A percentile compares a stretch with the other conserved stretches of the same genome.
Evolutionary conservation across 2,329 filamentous ascomycete species (phyloP).

Genomic region (Colletotrichum somersetense): DNA sequence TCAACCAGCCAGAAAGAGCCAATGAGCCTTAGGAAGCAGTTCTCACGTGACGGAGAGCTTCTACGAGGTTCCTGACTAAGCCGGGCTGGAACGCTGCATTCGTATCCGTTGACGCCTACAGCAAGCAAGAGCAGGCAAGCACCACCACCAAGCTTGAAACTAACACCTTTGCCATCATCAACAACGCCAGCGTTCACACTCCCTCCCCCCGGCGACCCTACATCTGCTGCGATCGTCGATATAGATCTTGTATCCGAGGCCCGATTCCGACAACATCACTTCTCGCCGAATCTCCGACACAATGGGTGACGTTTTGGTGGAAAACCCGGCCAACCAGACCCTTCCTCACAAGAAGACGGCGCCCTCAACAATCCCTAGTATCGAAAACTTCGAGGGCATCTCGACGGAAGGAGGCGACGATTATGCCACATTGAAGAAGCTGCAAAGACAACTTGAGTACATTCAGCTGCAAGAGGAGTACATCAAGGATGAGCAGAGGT

Average conservation of each 20-base stretch:
- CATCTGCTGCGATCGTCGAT: neutral
- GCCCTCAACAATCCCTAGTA: conserved; percentile 85
- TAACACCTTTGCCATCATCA: conserved; percentile 31
- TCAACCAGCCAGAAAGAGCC: conserved; percentile 1
- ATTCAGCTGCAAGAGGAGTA: conserved; percentile 99
- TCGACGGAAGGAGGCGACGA: conserved; percentile 87
- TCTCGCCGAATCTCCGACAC: conserved; percentile 46
- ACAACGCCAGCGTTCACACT: conserved; percentile 3
- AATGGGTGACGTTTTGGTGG: conserved; percentile 91
- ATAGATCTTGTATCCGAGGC: neutral
- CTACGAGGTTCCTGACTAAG: conserved; percentile 32
- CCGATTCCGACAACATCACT: neutral
- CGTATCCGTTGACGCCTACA: conserved; percentile 44
- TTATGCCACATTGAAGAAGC: conserved; percentile 95
- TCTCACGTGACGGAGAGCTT: conserved; percentile 12
- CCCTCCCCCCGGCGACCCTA: conserved; percentile 5
- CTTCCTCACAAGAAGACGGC: conserved; percentile 85
- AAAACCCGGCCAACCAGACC: conserved; percentile 80
- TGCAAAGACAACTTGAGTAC: conserved; percentile 95
- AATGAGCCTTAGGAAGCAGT: neutral
- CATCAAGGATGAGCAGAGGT: conserved; percentile 99
- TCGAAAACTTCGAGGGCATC: conserved; percentile 89
- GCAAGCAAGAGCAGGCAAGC: conserved; percentile 29
- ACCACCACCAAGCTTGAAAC: conserved; percentile 11
- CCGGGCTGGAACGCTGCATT: conserved; percentile 42